Percentiles rank a stretch among this genome's conserved stretches.
Conservation (phyloP, 345 rosid genomes). For the Populus ilicifolia region DNA sequence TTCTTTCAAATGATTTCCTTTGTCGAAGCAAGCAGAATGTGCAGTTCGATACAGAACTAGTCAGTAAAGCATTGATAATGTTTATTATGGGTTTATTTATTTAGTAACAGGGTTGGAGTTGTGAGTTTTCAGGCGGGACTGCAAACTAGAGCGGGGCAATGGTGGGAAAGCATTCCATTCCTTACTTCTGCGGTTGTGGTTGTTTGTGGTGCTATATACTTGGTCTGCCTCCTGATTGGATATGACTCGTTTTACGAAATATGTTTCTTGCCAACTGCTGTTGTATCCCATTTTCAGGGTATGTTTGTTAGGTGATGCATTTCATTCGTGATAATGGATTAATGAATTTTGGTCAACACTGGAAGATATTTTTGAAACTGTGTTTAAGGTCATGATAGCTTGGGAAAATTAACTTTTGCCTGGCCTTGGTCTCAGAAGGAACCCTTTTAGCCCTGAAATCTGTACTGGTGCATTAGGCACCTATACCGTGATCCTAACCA, state of each 20-base stretch:
- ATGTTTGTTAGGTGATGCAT: background rate
- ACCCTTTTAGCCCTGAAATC: too few species aligned
- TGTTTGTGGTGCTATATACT: slow-evolving; percentile 63
- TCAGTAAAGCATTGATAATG: background rate
- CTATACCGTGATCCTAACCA: too few species aligned
- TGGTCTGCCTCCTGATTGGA: slow-evolving; percentile 73
- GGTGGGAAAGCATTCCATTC: slow-evolving; percentile 93
- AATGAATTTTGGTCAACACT: background rate
- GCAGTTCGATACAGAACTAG: background rate
- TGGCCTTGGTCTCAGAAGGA: too few species aligned
- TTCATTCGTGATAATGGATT: background rate
- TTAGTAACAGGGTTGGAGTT: background rate
- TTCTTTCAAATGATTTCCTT: background rate
- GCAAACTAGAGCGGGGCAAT: slow-evolving; percentile 64
- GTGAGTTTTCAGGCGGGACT: slow-evolving; percentile 59
- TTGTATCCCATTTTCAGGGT: slow-evolving; percentile 79
- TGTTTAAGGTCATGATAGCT: too few species aligned
- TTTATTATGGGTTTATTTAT: background rate
- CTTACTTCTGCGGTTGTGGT: slow-evolving; percentile 71
- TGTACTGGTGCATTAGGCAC: too few species aligned
- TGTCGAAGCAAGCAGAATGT: background rate
- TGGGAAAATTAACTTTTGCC: too few species aligned
- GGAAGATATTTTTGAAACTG: too few species aligned
- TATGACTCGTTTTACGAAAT: slow-evolving; percentile 80
- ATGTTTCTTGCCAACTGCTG: slow-evolving; percentile 82